A percentile compares a stretch with the other conserved stretches of the same genome.
phyloP scores from a whole-genome alignment of 805 yeast genomes.

The Yamadazyma sp. region DNA sequence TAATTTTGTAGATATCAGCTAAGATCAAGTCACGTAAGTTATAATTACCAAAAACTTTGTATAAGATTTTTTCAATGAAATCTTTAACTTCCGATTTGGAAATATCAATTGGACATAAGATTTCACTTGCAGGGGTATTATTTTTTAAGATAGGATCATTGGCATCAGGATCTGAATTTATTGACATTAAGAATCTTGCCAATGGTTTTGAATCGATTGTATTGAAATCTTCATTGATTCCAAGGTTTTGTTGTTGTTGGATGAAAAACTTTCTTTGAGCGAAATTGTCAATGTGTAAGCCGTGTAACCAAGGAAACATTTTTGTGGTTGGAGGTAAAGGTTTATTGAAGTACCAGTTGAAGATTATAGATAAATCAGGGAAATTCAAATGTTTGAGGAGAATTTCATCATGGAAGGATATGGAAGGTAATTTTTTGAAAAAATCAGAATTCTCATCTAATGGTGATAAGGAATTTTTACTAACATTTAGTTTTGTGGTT shows the following conservation, averaged over 20 bases:
- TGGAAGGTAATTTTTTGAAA: background rate
- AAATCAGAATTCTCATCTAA: constrained; percentile 3
- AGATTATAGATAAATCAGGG: constrained; percentile 18
- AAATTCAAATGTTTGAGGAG: constrained; percentile 16
- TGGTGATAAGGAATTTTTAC: constrained; percentile 3
- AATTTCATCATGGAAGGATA: constrained; percentile 1
- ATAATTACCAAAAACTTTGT: constrained; percentile 14
- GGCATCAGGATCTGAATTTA: constrained; percentile 15
- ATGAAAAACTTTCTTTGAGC: constrained; percentile 50
- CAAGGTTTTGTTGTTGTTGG: constrained; percentile 21
- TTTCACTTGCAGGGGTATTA: constrained; percentile 51
- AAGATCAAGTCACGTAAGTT: constrained; percentile 22
- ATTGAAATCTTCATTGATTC: background rate
- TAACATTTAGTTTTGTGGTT: constrained; percentile 33
- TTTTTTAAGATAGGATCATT: constrained; percentile 42
- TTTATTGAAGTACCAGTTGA: constrained; percentile 36
- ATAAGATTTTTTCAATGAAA: constrained; percentile 16
- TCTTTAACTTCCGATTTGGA: constrained; percentile 33
- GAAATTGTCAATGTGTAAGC: constrained; percentile 55
- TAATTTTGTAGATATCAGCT: constrained; percentile 42
- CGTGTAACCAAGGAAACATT: constrained; percentile 92
- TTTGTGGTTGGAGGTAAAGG: constrained; percentile 57
- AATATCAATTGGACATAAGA: constrained; percentile 48
- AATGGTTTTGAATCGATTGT: constrained; percentile 7
- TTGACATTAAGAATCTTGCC: constrained; percentile 40